These are phyloP conservation scores for Diaporthe capsici DNA, from an alignment of 2,329 filamentous ascomycete genomes.

Conservation along the genomic window DNA sequence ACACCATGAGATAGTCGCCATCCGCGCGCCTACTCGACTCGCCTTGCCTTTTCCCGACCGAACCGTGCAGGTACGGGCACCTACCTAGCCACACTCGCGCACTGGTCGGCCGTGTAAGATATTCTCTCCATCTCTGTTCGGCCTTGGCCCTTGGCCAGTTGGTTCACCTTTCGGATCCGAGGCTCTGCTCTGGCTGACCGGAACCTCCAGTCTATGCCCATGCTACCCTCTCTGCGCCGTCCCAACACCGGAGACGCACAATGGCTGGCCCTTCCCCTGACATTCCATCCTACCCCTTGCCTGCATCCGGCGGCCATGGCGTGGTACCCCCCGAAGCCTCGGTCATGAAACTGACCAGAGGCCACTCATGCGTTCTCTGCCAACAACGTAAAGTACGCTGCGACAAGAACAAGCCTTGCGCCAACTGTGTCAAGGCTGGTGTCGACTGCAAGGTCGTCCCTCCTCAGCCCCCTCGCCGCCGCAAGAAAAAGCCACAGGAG, in stretches of 20 bases:
- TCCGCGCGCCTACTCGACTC: constrained; percentile 33
- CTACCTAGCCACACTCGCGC: constrained; percentile 20
- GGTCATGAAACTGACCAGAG: constrained; percentile 67
- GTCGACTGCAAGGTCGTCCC: constrained; percentile 73
- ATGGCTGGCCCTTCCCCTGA: constrained; percentile 41
- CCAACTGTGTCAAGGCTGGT: constrained; percentile 75
- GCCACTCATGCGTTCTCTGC: constrained; percentile 78
- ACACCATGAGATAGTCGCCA: constrained; percentile 32
- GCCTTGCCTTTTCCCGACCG: constrained; percentile 35
- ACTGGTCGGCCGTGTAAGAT: constrained; percentile 28
- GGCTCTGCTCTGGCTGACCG: constrained; percentile 36
- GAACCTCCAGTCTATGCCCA: constrained; percentile 23
- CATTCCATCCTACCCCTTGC: constrained; percentile 44
- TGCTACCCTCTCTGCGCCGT: constrained; percentile 27
- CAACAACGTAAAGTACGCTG: constrained; percentile 84
- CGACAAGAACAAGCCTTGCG: constrained; percentile 79
- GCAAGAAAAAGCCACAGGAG: constrained; percentile 77
- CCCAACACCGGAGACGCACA: constrained; percentile 30
- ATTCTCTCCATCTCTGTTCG: constrained; percentile 1
- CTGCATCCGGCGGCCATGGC: constrained; percentile 45
- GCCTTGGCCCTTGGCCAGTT: constrained; percentile 30
- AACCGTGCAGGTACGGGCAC: constrained; percentile 29
- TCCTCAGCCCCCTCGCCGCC: constrained; percentile 68
- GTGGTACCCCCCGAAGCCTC: constrained; percentile 54
- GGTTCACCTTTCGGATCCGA: constrained; percentile 42